These are phyloP conservation scores for Botrytis tulipae DNA, from an alignment of 2,329 filamentous ascomycete genomes.

Conservation along the genomic window DNA sequence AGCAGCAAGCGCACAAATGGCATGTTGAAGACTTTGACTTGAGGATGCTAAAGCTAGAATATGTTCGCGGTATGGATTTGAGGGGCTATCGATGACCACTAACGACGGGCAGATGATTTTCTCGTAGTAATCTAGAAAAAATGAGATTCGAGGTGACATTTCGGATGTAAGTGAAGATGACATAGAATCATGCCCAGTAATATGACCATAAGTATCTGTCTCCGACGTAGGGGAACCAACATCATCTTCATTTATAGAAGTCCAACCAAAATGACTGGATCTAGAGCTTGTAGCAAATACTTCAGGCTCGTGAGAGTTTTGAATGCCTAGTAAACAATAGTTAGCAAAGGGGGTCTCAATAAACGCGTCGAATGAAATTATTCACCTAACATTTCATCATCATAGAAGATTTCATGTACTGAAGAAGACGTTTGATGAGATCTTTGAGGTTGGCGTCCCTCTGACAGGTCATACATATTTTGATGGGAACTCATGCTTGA, in stretches of 20 bases:
- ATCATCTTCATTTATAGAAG: conserved; percentile 38
- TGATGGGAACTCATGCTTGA: conserved; percentile 60
- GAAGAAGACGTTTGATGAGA: conserved; percentile 36
- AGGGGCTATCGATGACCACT: conserved; percentile 82
- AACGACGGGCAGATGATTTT: conserved; percentile 89
- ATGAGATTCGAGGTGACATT: conserved; percentile 75
- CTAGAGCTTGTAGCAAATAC: conserved; percentile 37
- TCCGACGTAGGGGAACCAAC: conserved; percentile 34
- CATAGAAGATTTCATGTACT: conserved; percentile 38
- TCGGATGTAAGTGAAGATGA: conserved; percentile 54
- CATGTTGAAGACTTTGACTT: conserved; percentile 85
- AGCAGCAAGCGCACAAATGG: conserved; percentile 82
- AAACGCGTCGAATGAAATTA: conserved; percentile 24
- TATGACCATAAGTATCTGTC: conserved; percentile 35
- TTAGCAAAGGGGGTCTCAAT: conserved; percentile 17
- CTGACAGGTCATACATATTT: conserved; percentile 51
- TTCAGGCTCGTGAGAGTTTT: conserved; percentile 32
- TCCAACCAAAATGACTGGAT: conserved; percentile 38
- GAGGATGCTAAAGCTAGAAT: conserved; percentile 73
- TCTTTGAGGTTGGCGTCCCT: conserved; percentile 35
- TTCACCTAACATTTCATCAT: conserved; percentile 43
- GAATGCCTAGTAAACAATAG: conserved; percentile 27
- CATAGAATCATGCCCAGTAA: conserved; percentile 45
- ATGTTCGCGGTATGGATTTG: conserved; percentile 82
- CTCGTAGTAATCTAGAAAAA: conserved; percentile 90